A percentile compares a stretch with the other conserved stretches of the same genome.
Evolutionary conservation across 176 grass and related monocot species (phyloP).

Genomic region (Aegilops longissima): DNA sequence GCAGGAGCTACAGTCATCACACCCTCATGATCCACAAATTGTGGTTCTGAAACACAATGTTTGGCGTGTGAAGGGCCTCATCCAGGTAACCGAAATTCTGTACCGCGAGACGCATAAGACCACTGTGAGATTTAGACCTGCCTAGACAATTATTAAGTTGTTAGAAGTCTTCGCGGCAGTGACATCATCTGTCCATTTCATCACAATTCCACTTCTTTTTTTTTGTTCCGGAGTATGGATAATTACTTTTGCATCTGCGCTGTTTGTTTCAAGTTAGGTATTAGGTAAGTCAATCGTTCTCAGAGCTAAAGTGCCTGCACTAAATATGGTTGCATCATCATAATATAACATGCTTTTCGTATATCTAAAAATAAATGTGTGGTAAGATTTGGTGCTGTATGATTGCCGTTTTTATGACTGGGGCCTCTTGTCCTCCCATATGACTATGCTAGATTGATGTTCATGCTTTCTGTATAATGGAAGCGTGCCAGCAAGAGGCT

Average conservation of each 20-base stretch:
- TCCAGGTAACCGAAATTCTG: constrained; percentile 56
- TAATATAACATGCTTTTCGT: constrained; percentile 6
- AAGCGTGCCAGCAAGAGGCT: neutral
- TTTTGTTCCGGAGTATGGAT: constrained; percentile 4
- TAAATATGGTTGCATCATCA: constrained; percentile 23
- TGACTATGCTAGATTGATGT: neutral
- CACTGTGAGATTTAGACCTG: neutral
- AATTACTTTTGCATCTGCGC: constrained; percentile 16
- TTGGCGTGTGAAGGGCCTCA: constrained; percentile 91
- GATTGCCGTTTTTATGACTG: neutral
- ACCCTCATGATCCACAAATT: constrained; percentile 82
- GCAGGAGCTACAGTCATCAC: constrained; percentile 62
- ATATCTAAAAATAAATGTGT: constrained; percentile 19
- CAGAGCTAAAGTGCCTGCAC: constrained; percentile 24
- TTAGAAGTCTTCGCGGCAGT: constrained; percentile 6
- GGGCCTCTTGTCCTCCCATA: constrained; percentile 9
- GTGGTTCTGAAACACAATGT: constrained; percentile 91
- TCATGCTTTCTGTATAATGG: constrained; percentile 20
- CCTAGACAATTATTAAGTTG: constrained; percentile 29
- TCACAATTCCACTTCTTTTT: constrained; percentile 22
- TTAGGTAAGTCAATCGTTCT: constrained; percentile 35
- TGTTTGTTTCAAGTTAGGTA: constrained; percentile 38
- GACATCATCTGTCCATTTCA: constrained; percentile 12
- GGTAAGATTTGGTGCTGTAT: constrained; percentile 30
- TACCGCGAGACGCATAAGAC: neutral